Base-by-base conservation (phyloP, 2,329 filamentous ascomycete genomes). In the Aspergillus chevalieri region DNA sequence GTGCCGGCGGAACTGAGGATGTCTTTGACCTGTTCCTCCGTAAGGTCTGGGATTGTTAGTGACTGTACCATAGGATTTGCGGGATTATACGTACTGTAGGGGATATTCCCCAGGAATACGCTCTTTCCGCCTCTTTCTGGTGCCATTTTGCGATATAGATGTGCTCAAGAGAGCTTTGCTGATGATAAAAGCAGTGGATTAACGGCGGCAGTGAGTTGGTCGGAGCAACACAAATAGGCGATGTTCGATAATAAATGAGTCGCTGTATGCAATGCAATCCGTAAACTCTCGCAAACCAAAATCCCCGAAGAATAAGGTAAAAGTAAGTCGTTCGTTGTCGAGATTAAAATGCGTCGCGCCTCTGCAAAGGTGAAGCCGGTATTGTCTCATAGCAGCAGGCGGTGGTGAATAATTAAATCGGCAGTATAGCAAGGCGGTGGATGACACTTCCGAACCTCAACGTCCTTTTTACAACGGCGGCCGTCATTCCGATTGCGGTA, bases 1-100 rank as follows among this genome's bases (percentile, higher is more conserved):
- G 91, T 88, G 51, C 93, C 93, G 47, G 88, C 90, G 56, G 87
- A 86, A 66, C 85, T 88, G 69, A 97, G 94, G 53, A 95, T 95
- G 60, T 96, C 89, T 65, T 86, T 86, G 62, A 98, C 95, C 68
- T 95, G 88, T 68, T 97, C 91, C 73, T 98, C 93, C 26, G 90
- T 95, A 57, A 96, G 84, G 55, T 92, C 91, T 95, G 63, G n/a
- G 21, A 39, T 17, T 43, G 36, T 65, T 55, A 66, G 62, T 21
- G 38, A n/a, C 22, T 22, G 3, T 21, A 19, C 24, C 10, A 41
- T 22, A 5, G 7, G 7, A 12, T 24, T 14, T 15, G 24, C 6
- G 9, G 36, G 10, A 84, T 58, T 89, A 10, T 83, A 85, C 65
- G 84, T 85, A 72, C 88, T 61, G 79, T 81, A 67, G 78, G 88